A percentile compares a stretch with the other conserved stretches of the same genome.
phyloP scores from a whole-genome alignment of 306 rosid genomes.

The Canavalia gladiata region DNA sequence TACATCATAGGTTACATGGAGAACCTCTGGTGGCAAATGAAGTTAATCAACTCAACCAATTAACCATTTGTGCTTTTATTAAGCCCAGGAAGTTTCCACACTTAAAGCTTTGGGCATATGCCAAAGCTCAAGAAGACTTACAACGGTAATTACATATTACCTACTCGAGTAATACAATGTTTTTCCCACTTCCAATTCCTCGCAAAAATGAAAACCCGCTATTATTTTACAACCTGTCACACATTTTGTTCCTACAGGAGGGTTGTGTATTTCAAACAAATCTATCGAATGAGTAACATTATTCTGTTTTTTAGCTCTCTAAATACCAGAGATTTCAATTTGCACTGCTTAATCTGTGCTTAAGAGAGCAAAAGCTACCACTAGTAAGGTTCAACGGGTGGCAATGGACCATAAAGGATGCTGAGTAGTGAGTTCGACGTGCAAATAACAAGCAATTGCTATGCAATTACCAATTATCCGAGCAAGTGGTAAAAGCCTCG shows the following conservation, averaged over 20 bases:
- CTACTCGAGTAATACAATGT: not conserved
- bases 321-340: constrained; percentile 28
- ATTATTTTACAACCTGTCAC: constrained; percentile 28
- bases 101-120: not conserved
- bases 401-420: constrained; percentile 30
- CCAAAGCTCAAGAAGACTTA: constrained; percentile 30
- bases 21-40: not conserved
- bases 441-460: constrained; percentile 28
- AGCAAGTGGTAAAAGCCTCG: constrained; percentile 21
- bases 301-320: constrained; percentile 6
- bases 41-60: not conserved
- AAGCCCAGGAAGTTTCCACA: not conserved
- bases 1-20: not conserved
- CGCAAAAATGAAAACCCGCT: constrained; percentile 21
- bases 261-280: constrained; percentile 23
- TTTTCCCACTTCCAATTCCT: constrained; percentile 34
- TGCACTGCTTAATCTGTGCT: not conserved
- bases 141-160: constrained; percentile 20
- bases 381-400: constrained; percentile 9
- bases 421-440: not conserved
- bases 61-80: not conserved
- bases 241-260: not conserved
- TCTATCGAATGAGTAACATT: constrained; percentile 20
- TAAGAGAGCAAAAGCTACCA: constrained; percentile 25
- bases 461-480: not conserved